Conservation (phyloP, 495 filamentous ascomycete genomes). For the Penicillium longicatenatum region DNA sequence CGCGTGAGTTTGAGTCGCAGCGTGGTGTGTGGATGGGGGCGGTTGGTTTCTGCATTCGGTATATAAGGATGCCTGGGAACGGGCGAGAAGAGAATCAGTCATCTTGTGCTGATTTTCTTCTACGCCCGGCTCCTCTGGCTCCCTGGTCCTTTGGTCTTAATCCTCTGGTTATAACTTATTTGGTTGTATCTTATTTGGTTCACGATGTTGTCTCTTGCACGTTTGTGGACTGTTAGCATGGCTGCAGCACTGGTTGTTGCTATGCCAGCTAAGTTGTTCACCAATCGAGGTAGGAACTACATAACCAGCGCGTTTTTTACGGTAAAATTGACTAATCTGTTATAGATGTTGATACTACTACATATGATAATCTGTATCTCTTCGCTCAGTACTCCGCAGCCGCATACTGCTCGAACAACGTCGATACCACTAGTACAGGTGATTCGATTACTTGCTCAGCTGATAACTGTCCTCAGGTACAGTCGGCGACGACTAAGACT, state of each 20-base stretch:
- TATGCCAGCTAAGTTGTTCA: constrained; percentile 24
- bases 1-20: neutral
- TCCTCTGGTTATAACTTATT: neutral
- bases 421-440: constrained; percentile 36
- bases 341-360: constrained; percentile 33
- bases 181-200: neutral
- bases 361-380: constrained; percentile 52
- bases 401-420: constrained; percentile 63
- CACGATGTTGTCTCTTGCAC: constrained; percentile 8
- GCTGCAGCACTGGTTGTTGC: constrained; percentile 21
- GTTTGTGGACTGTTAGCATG: neutral
- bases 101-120: neutral
- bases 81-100: neutral
- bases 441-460: constrained; percentile 56
- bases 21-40: neutral
- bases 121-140: neutral
- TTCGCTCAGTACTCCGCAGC: constrained; percentile 72
- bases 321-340: neutral
- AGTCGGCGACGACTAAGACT: constrained; percentile 56
- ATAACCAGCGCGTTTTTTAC: too few relatives aligned
- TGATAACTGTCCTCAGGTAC: constrained; percentile 62
- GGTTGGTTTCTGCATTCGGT: neutral
- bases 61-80: neutral
- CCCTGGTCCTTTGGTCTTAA: neutral
- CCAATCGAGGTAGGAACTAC: constrained; percentile 25